Base-by-base conservation (phyloP, 2,329 filamentous ascomycete species). In the Aspergillus sp. region DNA sequence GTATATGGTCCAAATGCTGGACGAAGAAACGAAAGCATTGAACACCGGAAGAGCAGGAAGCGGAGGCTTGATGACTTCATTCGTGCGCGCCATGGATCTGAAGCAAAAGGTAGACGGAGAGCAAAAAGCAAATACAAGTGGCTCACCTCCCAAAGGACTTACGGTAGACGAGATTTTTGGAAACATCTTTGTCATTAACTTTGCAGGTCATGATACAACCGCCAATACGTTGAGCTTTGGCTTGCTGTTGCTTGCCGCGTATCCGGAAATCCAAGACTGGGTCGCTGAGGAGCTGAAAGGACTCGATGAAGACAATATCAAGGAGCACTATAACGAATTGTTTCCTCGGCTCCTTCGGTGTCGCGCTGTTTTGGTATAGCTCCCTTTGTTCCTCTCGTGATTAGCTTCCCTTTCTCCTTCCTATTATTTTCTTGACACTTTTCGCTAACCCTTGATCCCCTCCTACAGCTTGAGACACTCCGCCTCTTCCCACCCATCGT, bases 81-180 rank as follows among this genome's bases (percentile, higher is more conserved):
- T 59, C 17, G 57, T 59, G 12, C 57, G 52, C 19, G 57, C 51
- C 28, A 59, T 59, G 57, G 51, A 59, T 28, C 51, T 55, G n/a
- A 55, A 55, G 19, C 57, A 55, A 32, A 45, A 56, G 21, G 36
- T 49, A 7, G 45, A 51, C n/a, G 36, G 45, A 7, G n/a, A 36
- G 13, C 32, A n/a, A 1, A 32, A 45, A 17, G 13, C 17, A 12
- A 21, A 6, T 8, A 15, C 36, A 28, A 23, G 25, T 8, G 36
- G 23, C 43, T 50, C 32, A 17, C 36, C 48, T 9, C 25, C 36
- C 12, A 55, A 50, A 19, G 51, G 50, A 5, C 51, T 59, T 5
- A 55, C 50, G 2, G 28, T 49, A 13, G 51, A 55, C 12, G 51
- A 59, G 52, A 59, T 59, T 1, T 55, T 59, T 5, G 57, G 57